Base-by-base conservation (phyloP, 148 eudicot genomes). In the Camellia granthamiana region DNA sequence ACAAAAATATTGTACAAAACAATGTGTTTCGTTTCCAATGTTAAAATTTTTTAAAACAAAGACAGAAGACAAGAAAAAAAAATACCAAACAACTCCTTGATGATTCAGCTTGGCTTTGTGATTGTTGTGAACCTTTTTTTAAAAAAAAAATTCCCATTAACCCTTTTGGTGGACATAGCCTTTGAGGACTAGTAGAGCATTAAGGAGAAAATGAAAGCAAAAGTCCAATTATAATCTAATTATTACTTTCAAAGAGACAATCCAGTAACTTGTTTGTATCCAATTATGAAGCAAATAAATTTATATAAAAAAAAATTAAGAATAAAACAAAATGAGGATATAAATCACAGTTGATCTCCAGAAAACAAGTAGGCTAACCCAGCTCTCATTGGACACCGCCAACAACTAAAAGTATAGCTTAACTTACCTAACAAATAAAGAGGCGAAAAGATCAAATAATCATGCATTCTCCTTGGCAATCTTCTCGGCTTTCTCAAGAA, bases 401-500 rank as follows among this genome's bases (percentile, higher is more conserved):
- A 3, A 41, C 15, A 7, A 58, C 61, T 16, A 5, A 58, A 18
- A 38, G 16, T 21, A 43, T 21, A 52, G 30, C 2, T 11, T 56
- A 58, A 38, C 38, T 41, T 74, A 58, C 66, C 77, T 21, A 11
- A 38, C 18, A 0, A 74, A 74, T 58, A 2, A 49, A 41, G 44
- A 79, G 52, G 66, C 63, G 30, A 70, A 56, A 56, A 9, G 77
- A 79, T 60, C 21, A 78, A 69, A 60, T 84, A 74, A 90, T 73
- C 85, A 84, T 13, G 88, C 85, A 11, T 81, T 77, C 82, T 92
- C 92, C 86, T 78, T 87, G 76, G 93, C 89, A 43, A 92, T 90
- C 84, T 89, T 92, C 80, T 87, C 92, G 7, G 93, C 93, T 90
- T 92, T 92, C 69, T 87, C 93, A 76, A 87, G 78, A 79, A 90